These are phyloP conservation scores for Termitomyces sp. DNA, from an alignment of 768 basidiomycete species.

Conservation along the genomic window DNA sequence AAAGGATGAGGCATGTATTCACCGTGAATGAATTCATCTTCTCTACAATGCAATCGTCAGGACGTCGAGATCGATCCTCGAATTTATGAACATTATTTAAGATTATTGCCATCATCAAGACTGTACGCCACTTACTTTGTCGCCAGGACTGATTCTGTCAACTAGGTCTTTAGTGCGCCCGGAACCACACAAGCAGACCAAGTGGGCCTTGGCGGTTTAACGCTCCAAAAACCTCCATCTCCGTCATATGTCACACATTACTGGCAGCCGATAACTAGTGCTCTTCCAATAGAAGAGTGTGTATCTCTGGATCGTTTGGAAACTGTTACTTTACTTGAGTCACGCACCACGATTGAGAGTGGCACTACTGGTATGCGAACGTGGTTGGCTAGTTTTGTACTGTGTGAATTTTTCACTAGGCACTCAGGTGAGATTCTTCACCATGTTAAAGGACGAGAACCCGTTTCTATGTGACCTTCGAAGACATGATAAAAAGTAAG, in stretches of 20 bases:
- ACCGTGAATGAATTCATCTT: neutral
- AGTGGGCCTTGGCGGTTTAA: constrained; percentile 23
- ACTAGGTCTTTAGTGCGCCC: constrained; percentile 13
- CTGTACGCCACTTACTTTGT: constrained; percentile 21
- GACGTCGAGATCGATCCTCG: constrained; percentile 61
- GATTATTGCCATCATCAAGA: constrained; percentile 36
- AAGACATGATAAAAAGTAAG: constrained; percentile 43
- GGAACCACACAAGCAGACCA: constrained; percentile 21
- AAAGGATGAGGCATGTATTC: constrained; percentile 42
- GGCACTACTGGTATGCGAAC: constrained; percentile 81
- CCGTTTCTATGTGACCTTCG: constrained; percentile 12
- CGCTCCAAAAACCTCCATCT: constrained; percentile 32
- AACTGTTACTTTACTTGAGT: constrained; percentile 64
- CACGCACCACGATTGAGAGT: constrained; percentile 65
- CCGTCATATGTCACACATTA: constrained; percentile 67
- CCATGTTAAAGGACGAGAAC: neutral
- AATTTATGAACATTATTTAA: constrained; percentile 61
- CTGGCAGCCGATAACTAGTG: constrained; percentile 34
- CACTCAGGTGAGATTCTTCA: constrained; percentile 44
- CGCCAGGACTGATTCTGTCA: neutral
- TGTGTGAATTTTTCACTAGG: constrained; percentile 57
- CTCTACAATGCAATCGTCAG: constrained; percentile 21
- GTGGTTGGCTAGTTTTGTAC: constrained; percentile 68
- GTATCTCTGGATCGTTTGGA: constrained; percentile 28
- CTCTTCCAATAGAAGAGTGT: neutral